These are phyloP conservation scores for Cryphonectria japonica DNA, from an alignment of 2,329 filamentous ascomycete species.

Conservation along the genomic window DNA sequence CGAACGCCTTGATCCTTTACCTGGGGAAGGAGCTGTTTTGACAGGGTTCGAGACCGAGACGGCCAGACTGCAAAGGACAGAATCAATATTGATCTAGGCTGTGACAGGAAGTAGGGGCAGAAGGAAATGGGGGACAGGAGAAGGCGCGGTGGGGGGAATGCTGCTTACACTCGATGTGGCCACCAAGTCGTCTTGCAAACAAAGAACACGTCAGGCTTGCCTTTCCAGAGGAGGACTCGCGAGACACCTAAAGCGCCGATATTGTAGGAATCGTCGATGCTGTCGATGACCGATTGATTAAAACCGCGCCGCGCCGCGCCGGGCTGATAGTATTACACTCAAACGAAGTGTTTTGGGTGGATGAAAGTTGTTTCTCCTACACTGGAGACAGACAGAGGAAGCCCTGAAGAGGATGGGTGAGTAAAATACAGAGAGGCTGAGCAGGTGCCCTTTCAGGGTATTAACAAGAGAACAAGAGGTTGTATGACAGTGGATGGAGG, in stretches of 20 bases:
- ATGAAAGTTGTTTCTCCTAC: neutral
- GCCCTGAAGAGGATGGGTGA: no score
- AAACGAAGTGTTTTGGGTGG: no score
- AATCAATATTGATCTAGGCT: neutral
- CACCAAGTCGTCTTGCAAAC: neutral
- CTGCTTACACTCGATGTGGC: neutral
- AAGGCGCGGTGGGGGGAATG: neutral
- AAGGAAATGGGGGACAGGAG: neutral
- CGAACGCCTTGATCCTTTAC: neutral
- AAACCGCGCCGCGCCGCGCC: neutral
- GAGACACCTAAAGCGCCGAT: neutral
- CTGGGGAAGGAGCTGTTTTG: neutral
- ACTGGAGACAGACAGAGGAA: neutral
- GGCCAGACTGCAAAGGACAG: neutral
- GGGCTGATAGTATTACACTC: neutral
- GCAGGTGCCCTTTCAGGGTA: neutral
- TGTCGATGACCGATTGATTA: neutral
- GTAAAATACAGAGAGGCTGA: neutral
- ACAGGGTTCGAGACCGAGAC: neutral
- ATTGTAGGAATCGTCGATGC: neutral
- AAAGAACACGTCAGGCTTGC: neutral
- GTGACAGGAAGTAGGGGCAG: neutral
- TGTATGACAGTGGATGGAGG: neutral
- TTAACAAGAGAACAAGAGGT: neutral
- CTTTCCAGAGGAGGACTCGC: neutral